Evolutionary conservation across 1,284 basidiomycete genomes (phyloP), one percentile per base, ranked within the genome.

Genomic region (Marasmius oreades): DNA sequence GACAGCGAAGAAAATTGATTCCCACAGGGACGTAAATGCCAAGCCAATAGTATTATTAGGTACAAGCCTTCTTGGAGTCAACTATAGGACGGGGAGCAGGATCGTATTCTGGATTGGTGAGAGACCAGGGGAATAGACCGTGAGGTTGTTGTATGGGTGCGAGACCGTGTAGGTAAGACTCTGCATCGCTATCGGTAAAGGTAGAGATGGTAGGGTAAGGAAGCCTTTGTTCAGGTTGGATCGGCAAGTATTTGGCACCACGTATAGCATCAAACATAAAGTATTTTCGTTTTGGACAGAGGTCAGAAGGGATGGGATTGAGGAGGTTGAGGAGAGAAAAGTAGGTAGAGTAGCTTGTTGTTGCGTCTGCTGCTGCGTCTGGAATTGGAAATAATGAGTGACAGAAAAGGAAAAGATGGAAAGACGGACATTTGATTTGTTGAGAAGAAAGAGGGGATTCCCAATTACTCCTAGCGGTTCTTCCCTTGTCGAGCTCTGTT

Each of bases 291-390:
- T 75, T 69, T 0, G 83, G 68, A 74, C 83, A 76, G 18, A 34
- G 36, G 20, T 47, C 33, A 1, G 44, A 20, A 20, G 54, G 51
- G 12, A 61, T 24, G 20, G 53, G 45, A n/a, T 28, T 26, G 20
- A 52, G 46, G n/a, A 52, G 53, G 5, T 59, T 57, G 8, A 68
- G 58, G 8, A 89, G 70, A 33, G 66, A 73, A 42, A 64, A 67
- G 66, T 81, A 85, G 23, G 89, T 61, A 0, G 69, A 61, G 59
- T 79, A 78, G 10, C 80, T 84, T 2, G 85, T 77, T 64, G 85
- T 80, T 1, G 84, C 83, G 61, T 91, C 89, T 63, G 88, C 88
- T 31, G 80, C 81, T 6, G 88, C 89, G 68, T 91, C 88, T 91
- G 56, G 55, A 14, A 33, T 61, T 91, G 56, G 55, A 14, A 33